Evolutionary conservation across 2,329 filamentous ascomycete genomes (phyloP).

Genomic region (Venturia carpophila): DNA sequence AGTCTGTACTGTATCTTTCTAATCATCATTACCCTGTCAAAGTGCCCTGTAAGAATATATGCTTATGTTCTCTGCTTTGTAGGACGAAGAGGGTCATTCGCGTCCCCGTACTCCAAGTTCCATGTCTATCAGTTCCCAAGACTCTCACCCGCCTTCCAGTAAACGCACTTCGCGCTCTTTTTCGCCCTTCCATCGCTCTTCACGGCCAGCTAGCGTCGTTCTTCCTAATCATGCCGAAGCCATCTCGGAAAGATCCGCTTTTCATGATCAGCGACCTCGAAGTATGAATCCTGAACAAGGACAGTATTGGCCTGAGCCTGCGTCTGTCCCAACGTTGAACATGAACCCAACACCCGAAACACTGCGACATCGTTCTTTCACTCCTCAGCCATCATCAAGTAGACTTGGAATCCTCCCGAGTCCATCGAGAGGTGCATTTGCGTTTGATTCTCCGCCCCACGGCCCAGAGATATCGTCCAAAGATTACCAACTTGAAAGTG

Average conservation of each 20-base stretch:
- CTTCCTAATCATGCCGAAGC: neutral
- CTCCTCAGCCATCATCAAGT: neutral
- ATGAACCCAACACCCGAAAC: neutral
- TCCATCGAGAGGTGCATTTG: constrained; percentile 4
- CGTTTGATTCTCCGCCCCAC: neutral
- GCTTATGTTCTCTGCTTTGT: constrained; percentile 12
- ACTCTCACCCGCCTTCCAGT: constrained; percentile 10
- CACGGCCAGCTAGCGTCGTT: constrained; percentile 2
- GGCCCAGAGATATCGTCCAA: neutral
- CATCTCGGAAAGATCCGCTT: neutral
- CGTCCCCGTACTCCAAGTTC: constrained; percentile 6
- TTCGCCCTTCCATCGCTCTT: constrained; percentile 7
- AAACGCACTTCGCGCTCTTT: constrained; percentile 9
- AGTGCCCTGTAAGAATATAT: constrained; percentile 11
- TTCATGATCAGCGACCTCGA: neutral
- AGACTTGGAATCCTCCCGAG: constrained; percentile 4
- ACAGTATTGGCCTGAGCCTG: constrained; percentile 5
- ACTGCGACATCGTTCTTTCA: neutral
- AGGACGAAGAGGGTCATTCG: constrained; percentile 11
- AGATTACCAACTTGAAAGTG: constrained; percentile 6
- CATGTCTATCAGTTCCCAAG: constrained; percentile 16
- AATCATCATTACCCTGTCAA: constrained; percentile 3
- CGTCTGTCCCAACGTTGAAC: neutral
- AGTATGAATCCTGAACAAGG: neutral
- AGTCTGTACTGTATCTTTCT: constrained; percentile 3